Percentiles rank a stretch among this genome's conserved stretches.
phyloP scores from a whole-genome alignment of 345 rosid species.

The Heritiera littoralis region DNA sequence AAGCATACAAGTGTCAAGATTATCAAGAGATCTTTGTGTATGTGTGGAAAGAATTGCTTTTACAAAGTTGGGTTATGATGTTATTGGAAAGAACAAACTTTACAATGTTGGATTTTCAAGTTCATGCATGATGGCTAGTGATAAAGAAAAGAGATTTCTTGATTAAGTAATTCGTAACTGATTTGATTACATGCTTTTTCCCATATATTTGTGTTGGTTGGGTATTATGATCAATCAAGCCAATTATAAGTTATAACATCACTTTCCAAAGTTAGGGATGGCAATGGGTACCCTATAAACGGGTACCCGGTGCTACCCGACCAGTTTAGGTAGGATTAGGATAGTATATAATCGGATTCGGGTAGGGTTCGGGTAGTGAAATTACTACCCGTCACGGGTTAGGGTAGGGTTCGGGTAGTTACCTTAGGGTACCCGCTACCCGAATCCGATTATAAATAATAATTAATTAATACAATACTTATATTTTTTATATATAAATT shows the following conservation, averaged over 20 bases:
- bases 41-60: not conserved
- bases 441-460: too few species aligned
- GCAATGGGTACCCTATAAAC: too few species aligned
- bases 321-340: too few species aligned
- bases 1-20: not conserved
- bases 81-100: not conserved
- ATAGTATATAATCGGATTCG: too few species aligned
- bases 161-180: not conserved
- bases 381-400: too few species aligned
- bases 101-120: not conserved
- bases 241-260: not conserved
- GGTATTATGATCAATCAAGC: not conserved
- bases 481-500: too few species aligned
- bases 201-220: not conserved
- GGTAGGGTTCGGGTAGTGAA: too few species aligned
- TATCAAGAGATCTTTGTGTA: not conserved
- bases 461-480: too few species aligned
- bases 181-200: not conserved
- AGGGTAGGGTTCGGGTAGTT: too few species aligned
- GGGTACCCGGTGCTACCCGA: too few species aligned
- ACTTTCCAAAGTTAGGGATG: not conserved
- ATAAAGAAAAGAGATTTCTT: not conserved
- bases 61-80: not conserved
- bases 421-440: too few species aligned
- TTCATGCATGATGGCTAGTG: constrained; percentile 4